Percentiles rank a stretch among this genome's conserved stretches.
Conservation (phyloP, 495 filamentous ascomycete genomes). For the Neurospora africana region DNA sequence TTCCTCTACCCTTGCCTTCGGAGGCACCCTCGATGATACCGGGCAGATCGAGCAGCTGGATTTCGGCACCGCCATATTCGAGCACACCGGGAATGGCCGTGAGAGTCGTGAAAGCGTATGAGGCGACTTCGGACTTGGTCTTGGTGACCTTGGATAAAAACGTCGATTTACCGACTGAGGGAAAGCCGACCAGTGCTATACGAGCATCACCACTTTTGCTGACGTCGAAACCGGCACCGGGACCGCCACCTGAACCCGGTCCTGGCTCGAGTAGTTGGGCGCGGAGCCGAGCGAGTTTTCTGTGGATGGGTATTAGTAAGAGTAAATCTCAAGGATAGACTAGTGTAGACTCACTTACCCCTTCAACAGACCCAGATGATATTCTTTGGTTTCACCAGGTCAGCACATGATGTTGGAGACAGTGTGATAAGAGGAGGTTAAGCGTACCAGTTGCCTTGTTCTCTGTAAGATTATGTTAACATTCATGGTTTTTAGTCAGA, state of each 20-base stretch:
- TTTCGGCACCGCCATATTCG: slow-evolving; percentile 97
- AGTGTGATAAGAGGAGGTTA: not conserved
- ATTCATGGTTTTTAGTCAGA: slow-evolving; percentile 10
- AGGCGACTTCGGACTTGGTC: slow-evolving; percentile 91
- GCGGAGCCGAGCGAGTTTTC: slow-evolving; percentile 90
- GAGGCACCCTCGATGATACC: slow-evolving; percentile 97
- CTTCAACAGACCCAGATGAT: slow-evolving; percentile 95
- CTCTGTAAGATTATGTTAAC: slow-evolving; percentile 47
- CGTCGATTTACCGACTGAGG: slow-evolving; percentile 97
- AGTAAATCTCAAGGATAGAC: not conserved
- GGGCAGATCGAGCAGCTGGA: slow-evolving; percentile 94
- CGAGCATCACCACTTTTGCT: slow-evolving; percentile 95
- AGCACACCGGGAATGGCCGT: slow-evolving; percentile 97
- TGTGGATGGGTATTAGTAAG: slow-evolving; percentile 24
- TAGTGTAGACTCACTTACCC: slow-evolving; percentile 46
- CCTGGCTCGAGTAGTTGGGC: slow-evolving; percentile 92
- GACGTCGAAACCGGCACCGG: slow-evolving; percentile 81
- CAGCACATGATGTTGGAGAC: slow-evolving; percentile 2
- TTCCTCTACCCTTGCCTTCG: slow-evolving; percentile 90
- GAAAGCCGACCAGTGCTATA: slow-evolving; percentile 95
- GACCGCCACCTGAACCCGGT: slow-evolving; percentile 66
- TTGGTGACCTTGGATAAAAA: slow-evolving; percentile 99
- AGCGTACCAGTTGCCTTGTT: slow-evolving; percentile 93
- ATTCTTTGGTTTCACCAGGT: slow-evolving; percentile 48
- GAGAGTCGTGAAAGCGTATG: slow-evolving; percentile 95